phyloP scores from a whole-genome alignment of 2,329 filamentous ascomycete species.

The Beauveria asiatica region DNA sequence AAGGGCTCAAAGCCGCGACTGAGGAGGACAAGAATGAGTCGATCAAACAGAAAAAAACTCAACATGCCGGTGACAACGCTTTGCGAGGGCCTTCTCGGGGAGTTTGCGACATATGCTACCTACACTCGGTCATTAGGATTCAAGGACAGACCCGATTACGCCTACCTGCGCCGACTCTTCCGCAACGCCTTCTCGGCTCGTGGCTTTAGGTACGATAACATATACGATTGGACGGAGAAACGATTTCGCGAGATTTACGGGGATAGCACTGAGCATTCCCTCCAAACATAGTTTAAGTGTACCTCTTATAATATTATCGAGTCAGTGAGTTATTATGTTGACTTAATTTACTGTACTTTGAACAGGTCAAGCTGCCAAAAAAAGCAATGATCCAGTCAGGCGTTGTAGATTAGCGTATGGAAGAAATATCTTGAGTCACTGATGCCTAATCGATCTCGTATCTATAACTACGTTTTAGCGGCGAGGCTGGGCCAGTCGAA shows the following conservation, averaged over 20 bases:
- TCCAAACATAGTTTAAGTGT: no score
- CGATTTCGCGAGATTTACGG: constrained; percentile 14
- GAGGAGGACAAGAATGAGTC: neutral
- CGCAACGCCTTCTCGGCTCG: constrained; percentile 61
- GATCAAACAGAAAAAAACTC: constrained; percentile 16
- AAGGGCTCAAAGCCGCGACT: no score
- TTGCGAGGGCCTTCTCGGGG: constrained; percentile 65
- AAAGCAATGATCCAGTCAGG: no score
- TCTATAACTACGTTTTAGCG: no score
- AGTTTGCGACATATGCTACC: constrained; percentile 69
- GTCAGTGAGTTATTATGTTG: no score
- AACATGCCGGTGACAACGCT: constrained; percentile 61
- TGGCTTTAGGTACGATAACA: constrained; percentile 70
- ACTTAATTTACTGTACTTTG: no score
- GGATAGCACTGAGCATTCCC: neutral
- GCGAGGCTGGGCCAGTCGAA: no score
- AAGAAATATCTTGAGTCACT: no score
- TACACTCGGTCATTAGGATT: constrained; percentile 66
- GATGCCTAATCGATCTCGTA: no score
- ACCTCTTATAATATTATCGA: no score
- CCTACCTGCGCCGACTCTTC: constrained; percentile 69
- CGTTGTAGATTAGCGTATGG: no score
- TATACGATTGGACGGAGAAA: constrained; percentile 62
- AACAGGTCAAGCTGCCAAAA: no score
- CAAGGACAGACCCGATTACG: constrained; percentile 69